Evolutionary conservation across 2,329 filamentous ascomycete genomes (phyloP).

Genomic region (Mollisiaceae sp.): DNA sequence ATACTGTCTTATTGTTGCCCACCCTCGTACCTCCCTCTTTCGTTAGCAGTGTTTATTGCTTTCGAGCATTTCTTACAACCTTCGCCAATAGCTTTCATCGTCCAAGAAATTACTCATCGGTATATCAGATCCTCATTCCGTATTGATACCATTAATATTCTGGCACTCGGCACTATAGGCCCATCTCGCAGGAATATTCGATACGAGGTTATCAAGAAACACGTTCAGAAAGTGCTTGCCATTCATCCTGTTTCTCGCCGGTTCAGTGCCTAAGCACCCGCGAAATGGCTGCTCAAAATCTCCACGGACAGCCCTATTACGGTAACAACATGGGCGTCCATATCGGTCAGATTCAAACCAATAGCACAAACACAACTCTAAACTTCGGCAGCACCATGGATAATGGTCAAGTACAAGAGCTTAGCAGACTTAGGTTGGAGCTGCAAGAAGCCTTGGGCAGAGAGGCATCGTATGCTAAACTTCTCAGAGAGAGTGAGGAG

Average conservation of each 20-base stretch:
- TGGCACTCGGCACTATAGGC: neutral
- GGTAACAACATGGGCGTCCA: neutral
- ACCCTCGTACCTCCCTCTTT: neutral
- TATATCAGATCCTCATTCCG: neutral
- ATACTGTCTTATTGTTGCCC: neutral
- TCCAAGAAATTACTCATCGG: neutral
- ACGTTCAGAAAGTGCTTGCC: neutral
- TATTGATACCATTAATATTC: neutral
- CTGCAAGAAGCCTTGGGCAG: neutral
- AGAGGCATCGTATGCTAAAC: neutral
- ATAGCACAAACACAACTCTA: neutral
- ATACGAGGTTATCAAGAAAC: neutral
- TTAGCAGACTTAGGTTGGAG: neutral
- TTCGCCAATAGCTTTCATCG: neutral
- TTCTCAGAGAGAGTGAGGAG: no score
- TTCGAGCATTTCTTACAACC: neutral
- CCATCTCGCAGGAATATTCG: neutral
- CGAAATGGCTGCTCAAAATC: neutral
- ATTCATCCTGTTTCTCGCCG: neutral
- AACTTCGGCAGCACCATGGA: neutral
- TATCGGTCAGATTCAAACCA: neutral
- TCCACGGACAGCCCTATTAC: neutral
- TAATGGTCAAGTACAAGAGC: neutral
- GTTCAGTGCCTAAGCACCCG: neutral
- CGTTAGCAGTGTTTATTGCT: neutral